Evolutionary conservation across 768 basidiomycete species (phyloP).

Genomic region (Tulasnella sp.): DNA sequence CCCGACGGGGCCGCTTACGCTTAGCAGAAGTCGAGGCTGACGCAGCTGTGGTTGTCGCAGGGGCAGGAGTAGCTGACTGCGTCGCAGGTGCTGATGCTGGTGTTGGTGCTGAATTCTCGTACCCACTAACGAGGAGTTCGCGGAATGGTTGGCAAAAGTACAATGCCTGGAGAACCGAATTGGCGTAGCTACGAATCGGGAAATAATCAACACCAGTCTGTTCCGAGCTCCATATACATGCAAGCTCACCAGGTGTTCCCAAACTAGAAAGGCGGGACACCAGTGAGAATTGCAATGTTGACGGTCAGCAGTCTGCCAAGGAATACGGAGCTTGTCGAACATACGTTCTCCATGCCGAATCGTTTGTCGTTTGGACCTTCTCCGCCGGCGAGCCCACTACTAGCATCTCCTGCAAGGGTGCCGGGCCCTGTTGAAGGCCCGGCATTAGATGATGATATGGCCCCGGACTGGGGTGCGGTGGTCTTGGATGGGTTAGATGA

Average conservation of each 20-base stretch:
- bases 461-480: background rate
- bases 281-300: background rate
- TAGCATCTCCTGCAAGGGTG: background rate
- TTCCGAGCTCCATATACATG: background rate
- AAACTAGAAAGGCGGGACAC: slow-evolving; percentile 12
- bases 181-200: slow-evolving; percentile 63
- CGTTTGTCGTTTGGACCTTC: slow-evolving; percentile 58
- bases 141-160: slow-evolving; percentile 94
- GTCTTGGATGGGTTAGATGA: background rate
- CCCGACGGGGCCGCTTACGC: background rate
- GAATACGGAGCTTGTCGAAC: slow-evolving; percentile 25
- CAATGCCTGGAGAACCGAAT: slow-evolving; percentile 94
- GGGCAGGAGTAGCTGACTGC: slow-evolving; percentile 12
- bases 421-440: background rate
- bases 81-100: slow-evolving; percentile 24
- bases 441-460: background rate
- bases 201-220: background rate
- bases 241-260: slow-evolving; percentile 78
- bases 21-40: background rate
- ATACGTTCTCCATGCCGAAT: slow-evolving; percentile 94
- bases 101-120: slow-evolving; percentile 37
- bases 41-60: slow-evolving; percentile 19
- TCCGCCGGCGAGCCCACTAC: background rate
- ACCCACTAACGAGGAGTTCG: slow-evolving; percentile 62
- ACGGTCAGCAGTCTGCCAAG: background rate